These are phyloP conservation scores for Hirsutella rhossiliensis DNA, from an alignment of 2,329 filamentous ascomycete species.

Conservation along the genomic window DNA sequence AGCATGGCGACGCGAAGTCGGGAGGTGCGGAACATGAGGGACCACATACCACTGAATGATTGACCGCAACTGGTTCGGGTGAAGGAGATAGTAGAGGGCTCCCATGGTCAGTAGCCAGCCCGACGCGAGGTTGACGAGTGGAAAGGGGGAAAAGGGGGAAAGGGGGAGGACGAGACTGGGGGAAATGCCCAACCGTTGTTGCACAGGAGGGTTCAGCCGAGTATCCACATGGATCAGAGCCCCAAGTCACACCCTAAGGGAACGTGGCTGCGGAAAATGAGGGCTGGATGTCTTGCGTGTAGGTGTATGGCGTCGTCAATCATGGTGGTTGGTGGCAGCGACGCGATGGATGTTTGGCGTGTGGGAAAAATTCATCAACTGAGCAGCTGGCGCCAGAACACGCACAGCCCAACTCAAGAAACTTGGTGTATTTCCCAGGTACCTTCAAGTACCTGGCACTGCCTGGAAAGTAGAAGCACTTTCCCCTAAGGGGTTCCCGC, in stretches of 20 bases:
- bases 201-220: neutral
- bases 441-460: too few relatives aligned
- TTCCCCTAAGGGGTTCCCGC: too few relatives aligned
- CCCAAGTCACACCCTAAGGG: neutral
- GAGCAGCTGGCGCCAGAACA: too few relatives aligned
- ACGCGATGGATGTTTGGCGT: too few relatives aligned
- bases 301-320: too few relatives aligned
- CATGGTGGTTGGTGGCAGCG: neutral
- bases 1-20: constrained; percentile 2
- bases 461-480: too few relatives aligned
- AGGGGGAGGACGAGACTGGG: neutral
- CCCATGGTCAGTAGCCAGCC: constrained; percentile 33
- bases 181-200: neutral
- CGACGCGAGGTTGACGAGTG: neutral
- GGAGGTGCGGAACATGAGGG: constrained; percentile 14
- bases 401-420: too few relatives aligned
- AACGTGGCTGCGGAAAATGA: too few relatives aligned
- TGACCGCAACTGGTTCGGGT: constrained; percentile 65
- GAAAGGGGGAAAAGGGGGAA: neutral
- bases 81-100: constrained; percentile 59
- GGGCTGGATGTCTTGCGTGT: too few relatives aligned
- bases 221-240: neutral
- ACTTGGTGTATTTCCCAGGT: too few relatives aligned
- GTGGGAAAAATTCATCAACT: too few relatives aligned
- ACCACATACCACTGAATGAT: constrained; percentile 98